Percentiles rank a stretch among this genome's conserved stretches.
phyloP scores from a whole-genome alignment of 305 asterid species.

The Lippia alba region DNA sequence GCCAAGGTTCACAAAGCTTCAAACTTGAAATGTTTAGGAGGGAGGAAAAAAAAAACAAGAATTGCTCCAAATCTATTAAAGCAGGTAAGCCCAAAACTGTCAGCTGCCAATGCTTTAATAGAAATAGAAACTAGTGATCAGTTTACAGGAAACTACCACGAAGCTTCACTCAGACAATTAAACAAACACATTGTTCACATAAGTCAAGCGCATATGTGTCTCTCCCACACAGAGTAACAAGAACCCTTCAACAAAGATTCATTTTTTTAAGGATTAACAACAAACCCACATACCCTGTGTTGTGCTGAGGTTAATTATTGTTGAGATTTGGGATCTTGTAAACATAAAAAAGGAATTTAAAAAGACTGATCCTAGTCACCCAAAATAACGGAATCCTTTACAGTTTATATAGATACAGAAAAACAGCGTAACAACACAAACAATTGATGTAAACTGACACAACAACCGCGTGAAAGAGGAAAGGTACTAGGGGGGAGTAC shows the following conservation, averaged over 20 bases:
- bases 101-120: slow-evolving; percentile 35
- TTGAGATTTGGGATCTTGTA: background rate
- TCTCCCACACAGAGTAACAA: slow-evolving; percentile 23
- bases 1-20: slow-evolving; percentile 25
- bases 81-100: slow-evolving; percentile 43
- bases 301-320: slow-evolving; percentile 15
- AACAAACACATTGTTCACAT: slow-evolving; percentile 39
- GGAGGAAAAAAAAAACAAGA: background rate
- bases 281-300: slow-evolving; percentile 37
- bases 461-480: slow-evolving; percentile 47
- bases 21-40: background rate
- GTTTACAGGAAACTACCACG: slow-evolving; percentile 53
- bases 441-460: slow-evolving; percentile 32
- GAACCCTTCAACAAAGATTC: slow-evolving; percentile 26
- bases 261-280: slow-evolving; percentile 24
- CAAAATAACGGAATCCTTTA: background rate
- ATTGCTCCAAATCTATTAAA: slow-evolving; percentile 9
- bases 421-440: background rate
- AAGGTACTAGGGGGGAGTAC: slow-evolving; percentile 35
- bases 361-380: background rate
- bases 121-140: background rate
- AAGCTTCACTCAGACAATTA: slow-evolving; percentile 48
- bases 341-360: background rate
- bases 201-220: slow-evolving; percentile 51
- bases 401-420: background rate